These are phyloP conservation scores for Apiospora malaysiana DNA, from an alignment of 2,329 filamentous ascomycete genomes.

Conservation along the genomic window DNA sequence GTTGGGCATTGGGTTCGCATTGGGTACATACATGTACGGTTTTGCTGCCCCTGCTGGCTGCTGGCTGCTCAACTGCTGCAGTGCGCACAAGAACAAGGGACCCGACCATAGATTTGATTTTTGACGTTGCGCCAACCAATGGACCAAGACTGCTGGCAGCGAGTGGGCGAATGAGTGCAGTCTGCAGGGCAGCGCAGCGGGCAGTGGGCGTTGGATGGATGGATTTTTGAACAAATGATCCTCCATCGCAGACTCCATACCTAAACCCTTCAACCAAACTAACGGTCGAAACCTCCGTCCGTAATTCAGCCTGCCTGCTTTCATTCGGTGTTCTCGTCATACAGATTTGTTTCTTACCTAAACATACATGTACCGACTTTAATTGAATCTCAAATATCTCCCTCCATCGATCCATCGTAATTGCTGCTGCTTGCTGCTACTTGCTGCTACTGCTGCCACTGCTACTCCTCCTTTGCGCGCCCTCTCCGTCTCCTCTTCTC, in stretches of 20 bases:
- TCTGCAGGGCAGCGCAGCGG: too few relatives aligned
- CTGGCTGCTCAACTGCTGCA: neutral
- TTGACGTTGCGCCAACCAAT: neutral
- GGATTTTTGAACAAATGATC: neutral
- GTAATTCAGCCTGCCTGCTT: neutral
- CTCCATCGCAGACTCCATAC: slow-evolving; percentile 2
- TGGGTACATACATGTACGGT: neutral
- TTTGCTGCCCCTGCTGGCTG: neutral
- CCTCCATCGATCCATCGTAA: slow-evolving; percentile 6
- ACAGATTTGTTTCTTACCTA: neutral
- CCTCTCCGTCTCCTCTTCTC: neutral
- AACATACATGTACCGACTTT: neutral
- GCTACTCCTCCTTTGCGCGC: neutral
- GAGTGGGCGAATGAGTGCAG: too few relatives aligned
- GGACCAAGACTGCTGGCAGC: neutral
- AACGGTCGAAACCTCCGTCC: slow-evolving; percentile 2
- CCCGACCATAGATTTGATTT: neutral
- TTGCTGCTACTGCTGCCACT: neutral
- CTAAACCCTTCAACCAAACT: slow-evolving; percentile 1
- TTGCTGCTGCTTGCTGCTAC: neutral
- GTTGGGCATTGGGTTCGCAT: neutral
- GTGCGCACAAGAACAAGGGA: slow-evolving; percentile 1
- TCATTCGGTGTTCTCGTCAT: neutral
- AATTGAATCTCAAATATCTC: slow-evolving; percentile 14
- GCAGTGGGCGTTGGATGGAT: neutral